Conservation (phyloP, 805 yeast species). For the Candida montana region DNA sequence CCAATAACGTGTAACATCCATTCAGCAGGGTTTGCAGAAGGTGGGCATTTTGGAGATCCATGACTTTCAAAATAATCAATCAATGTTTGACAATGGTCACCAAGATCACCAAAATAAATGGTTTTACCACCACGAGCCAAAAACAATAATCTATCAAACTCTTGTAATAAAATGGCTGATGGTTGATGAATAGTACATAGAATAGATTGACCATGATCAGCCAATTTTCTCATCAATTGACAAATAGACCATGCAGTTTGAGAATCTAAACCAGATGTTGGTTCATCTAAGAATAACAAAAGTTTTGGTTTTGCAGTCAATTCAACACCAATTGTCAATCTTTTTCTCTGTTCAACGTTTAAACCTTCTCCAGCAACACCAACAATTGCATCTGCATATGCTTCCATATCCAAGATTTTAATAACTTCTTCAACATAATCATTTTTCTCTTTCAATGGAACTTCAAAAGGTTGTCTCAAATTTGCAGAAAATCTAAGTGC, state of each 20-base stretch:
- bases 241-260: constrained; percentile 66
- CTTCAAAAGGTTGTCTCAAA: constrained; percentile 55
- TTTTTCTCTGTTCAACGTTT: constrained; percentile 60
- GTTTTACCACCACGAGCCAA: constrained; percentile 68
- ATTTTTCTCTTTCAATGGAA: constrained; percentile 50
- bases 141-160: constrained; percentile 71
- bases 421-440: constrained; percentile 63
- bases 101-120: constrained; percentile 71
- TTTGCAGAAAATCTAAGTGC: constrained; percentile 62
- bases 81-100: constrained; percentile 50
- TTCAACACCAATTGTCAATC: constrained; percentile 62
- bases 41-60: constrained; percentile 65
- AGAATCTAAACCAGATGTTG: constrained; percentile 65
- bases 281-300: constrained; percentile 58
- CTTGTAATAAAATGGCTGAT: constrained; percentile 70
- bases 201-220: constrained; percentile 58
- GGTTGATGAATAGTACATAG: constrained; percentile 83
- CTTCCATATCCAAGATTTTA: constrained; percentile 55
- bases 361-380: constrained; percentile 72
- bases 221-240: constrained; percentile 53
- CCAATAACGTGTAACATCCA: constrained; percentile 89
- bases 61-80: constrained; percentile 60
- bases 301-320: constrained; percentile 60
- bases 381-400: constrained; percentile 66
- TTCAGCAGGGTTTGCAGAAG: constrained; percentile 75